Evolutionary conservation across 164 flowering plant genomes (phyloP).

Genomic region (Vitis amurensis): DNA sequence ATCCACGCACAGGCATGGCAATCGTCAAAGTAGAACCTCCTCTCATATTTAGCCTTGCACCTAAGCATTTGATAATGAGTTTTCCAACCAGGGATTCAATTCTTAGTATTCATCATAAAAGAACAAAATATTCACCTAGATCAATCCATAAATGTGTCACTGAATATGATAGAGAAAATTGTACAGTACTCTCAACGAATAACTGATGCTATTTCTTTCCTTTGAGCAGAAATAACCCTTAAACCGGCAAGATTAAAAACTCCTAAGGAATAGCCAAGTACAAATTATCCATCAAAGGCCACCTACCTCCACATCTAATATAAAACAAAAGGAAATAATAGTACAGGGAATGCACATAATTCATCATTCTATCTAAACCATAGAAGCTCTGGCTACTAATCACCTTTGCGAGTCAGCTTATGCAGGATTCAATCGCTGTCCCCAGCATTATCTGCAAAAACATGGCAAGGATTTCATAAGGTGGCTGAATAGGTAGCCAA

Average conservation of each 20-base stretch:
- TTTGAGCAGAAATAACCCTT: background rate
- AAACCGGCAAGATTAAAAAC: background rate
- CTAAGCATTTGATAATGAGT: too few species aligned
- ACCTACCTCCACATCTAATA: slow-evolving; percentile 6
- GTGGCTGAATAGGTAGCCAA: background rate
- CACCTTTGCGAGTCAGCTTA: background rate
- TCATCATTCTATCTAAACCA: background rate
- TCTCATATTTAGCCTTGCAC: too few species aligned
- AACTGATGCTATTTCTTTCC: background rate
- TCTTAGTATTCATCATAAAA: too few species aligned
- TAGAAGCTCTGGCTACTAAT: background rate
- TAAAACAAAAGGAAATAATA: background rate
- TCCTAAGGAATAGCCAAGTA: background rate
- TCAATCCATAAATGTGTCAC: too few species aligned
- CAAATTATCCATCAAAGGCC: background rate
- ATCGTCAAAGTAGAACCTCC: too few species aligned
- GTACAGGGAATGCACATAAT: background rate
- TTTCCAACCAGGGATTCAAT: too few species aligned
- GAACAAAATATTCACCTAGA: too few species aligned
- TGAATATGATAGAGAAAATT: too few species aligned
- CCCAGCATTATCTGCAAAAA: slow-evolving; percentile 35
- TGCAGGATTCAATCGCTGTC: slow-evolving; percentile 37
- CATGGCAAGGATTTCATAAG: background rate
- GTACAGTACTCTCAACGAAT: too few species aligned
- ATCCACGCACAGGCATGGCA: too few species aligned